Percentiles rank a stretch among this genome's conserved stretches.
phyloP scores from a whole-genome alignment of 306 rosid genomes.

The Castanopsis chinensis region DNA sequence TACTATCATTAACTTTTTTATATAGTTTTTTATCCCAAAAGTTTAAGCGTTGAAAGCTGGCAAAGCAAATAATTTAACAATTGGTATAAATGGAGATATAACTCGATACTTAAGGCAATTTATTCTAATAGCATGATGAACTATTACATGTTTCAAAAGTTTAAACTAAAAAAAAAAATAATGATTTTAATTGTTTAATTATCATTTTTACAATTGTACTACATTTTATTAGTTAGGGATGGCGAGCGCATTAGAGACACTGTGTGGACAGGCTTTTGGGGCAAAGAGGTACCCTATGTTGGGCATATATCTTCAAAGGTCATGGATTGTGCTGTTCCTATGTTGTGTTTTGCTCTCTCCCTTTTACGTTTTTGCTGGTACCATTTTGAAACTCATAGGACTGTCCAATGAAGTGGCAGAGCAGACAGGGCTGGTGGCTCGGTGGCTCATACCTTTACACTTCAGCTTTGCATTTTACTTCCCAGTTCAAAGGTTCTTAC shows the following conservation, averaged over 20 bases:
- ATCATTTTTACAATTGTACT: not conserved
- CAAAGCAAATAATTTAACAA: too few relatives aligned
- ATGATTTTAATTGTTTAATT: not conserved
- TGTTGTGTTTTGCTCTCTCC: constrained; percentile 51
- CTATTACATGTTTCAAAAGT: too few relatives aligned
- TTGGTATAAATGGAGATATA: too few relatives aligned
- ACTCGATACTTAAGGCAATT: too few relatives aligned
- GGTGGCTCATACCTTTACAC: constrained; percentile 75
- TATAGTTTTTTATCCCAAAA: too few relatives aligned
- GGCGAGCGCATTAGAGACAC: constrained; percentile 84
- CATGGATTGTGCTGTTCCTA: constrained; percentile 61
- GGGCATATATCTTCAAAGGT: constrained; percentile 66
- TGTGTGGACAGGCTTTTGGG: constrained; percentile 81
- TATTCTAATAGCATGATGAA: too few relatives aligned
- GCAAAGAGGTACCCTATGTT: constrained; percentile 58
- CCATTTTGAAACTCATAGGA: constrained; percentile 49
- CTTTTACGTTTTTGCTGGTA: constrained; percentile 50
- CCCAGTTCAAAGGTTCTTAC: constrained; percentile 67
- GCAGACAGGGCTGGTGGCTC: constrained; percentile 49
- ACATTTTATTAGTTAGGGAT: constrained; percentile 50
- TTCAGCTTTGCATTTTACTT: constrained; percentile 79
- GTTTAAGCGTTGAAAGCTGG: not conserved
- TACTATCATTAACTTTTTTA: too few relatives aligned
- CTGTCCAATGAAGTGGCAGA: constrained; percentile 67
- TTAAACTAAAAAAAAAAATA: too few relatives aligned